Evolutionary conservation across 2,329 filamentous ascomycete genomes (phyloP).

Genomic region (Stagonosporopsis chrysanthemi): DNA sequence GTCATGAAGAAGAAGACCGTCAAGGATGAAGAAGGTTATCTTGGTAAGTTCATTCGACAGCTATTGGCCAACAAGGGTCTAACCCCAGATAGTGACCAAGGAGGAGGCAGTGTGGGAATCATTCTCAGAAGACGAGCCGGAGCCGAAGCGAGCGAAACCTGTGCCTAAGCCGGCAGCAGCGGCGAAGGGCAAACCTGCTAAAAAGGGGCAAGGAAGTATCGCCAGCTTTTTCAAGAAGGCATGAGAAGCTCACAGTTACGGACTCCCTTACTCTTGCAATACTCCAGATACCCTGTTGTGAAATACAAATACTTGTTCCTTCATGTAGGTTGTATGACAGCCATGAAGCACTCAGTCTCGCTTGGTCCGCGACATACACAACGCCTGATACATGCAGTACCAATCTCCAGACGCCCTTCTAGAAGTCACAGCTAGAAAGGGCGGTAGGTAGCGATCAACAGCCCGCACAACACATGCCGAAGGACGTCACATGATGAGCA

Average conservation of each 20-base stretch:
- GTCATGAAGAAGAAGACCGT: constrained; percentile 88
- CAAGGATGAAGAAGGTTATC: constrained; percentile 87
- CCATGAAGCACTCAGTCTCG: background rate
- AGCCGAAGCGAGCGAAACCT: constrained; percentile 62
- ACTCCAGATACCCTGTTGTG: background rate
- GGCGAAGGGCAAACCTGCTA: constrained; percentile 63
- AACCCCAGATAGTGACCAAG: constrained; percentile 72
- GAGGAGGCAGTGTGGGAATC: constrained; percentile 89
- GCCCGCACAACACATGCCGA: background rate
- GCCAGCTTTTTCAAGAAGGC: constrained; percentile 94
- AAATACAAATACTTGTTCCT: background rate
- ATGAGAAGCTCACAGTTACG: constrained; percentile 20
- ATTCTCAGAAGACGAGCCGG: constrained; percentile 87
- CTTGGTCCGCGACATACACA: background rate
- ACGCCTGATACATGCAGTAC: background rate
- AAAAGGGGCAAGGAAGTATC: constrained; percentile 75
- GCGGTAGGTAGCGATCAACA: constrained; percentile 7
- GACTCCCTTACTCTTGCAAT: background rate
- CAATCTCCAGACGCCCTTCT: background rate
- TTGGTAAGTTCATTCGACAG: constrained; percentile 66
- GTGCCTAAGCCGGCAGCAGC: constrained; percentile 46
- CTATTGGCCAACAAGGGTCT: constrained; percentile 9
- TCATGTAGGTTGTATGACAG: background rate
- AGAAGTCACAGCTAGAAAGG: background rate
- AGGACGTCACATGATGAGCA: constrained; percentile 7